Evolutionary conservation across 805 yeast genomes (phyloP), one percentile per base, ranked within the genome.

Genomic region (Lipomyces oligophaga): DNA sequence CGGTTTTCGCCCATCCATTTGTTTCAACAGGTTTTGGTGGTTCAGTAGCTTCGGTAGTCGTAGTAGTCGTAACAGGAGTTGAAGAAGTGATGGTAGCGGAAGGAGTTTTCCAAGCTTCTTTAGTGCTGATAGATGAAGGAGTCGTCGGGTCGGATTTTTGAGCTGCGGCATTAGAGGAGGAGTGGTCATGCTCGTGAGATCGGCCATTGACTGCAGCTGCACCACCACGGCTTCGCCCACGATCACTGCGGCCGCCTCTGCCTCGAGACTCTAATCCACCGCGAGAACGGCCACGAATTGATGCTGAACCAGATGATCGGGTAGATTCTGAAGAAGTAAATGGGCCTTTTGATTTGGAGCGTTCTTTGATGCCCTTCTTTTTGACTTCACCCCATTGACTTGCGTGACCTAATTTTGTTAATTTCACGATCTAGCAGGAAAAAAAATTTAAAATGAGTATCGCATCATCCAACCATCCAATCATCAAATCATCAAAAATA

Each of bases 331-430:
- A 10, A 31, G 31, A 16, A 22, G 45, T 13, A 11, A 39, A 39
- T 4, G 56, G 56, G 19, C 56, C 56, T 38, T 51, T 51, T n/a
- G 55, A 51, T 38, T 52, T 52, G 18, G 56, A 49, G 28, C 50
- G 35, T 24, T 49, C 50, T 35, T 49, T 52, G 37, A 76, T 60
- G 24, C 75, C 75, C n/a, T n/a, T n/a, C 60, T 72, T 84, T 67
- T 81, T 81, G 54, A 86, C 95, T 59, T 89, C 93, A 63, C 87
- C 97, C 96, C 97, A 90, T 67, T 84, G 86, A 58, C 83, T 76
- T 31, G 86, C 94, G 60, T 84, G 83, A 57, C 96, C 61, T 55
- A 35, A 2, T 35, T 19, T 28, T 41, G 22, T 31, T 32, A 35
- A 41, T 18, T 18, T 19, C 16, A 35, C 13, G 33, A 4, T 20